These are phyloP conservation scores for Fusarium incarnatum DNA, from an alignment of 2,329 filamentous ascomycete genomes.

Conservation along the genomic window DNA sequence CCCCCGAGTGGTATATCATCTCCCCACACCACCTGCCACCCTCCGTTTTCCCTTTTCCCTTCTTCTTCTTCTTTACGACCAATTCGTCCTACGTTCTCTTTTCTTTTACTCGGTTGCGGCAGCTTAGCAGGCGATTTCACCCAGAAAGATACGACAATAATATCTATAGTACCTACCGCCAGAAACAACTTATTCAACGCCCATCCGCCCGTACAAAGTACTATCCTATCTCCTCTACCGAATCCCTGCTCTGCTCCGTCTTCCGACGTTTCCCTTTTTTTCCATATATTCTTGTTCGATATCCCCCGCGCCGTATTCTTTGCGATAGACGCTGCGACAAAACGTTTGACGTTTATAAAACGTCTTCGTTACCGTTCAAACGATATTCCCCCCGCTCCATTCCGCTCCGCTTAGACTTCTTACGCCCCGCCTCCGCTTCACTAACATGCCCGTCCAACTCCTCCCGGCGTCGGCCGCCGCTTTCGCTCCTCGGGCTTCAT, in stretches of 20 bases:
- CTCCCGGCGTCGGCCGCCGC: constrained; percentile 95
- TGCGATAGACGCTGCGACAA: constrained; percentile 18
- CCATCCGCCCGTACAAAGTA: constrained; percentile 3
- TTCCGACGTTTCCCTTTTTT: constrained; percentile 61
- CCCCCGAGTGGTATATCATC: constrained; percentile 46
- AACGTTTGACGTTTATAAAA: constrained; percentile 19
- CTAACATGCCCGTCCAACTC: constrained; percentile 87
- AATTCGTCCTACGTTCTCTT: constrained; percentile 68
- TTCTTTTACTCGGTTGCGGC: constrained; percentile 67
- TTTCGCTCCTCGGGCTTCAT: constrained; percentile 89
- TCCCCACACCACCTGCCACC: constrained; percentile 54
- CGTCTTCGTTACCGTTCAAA: constrained; percentile 20
- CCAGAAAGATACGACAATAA: constrained; percentile 30
- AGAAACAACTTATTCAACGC: constrained; percentile 1
- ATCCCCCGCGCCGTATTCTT: constrained; percentile 30
- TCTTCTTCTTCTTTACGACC: constrained; percentile 63
- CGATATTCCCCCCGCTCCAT: constrained; percentile 25
- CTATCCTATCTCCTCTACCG: constrained; percentile 15
- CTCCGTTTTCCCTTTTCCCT: constrained; percentile 58
- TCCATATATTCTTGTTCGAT: constrained; percentile 54
- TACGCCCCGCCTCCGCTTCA: constrained; percentile 31
- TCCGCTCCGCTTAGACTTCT: constrained; percentile 22
- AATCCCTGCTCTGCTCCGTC: constrained; percentile 60
- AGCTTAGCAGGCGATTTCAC: constrained; percentile 69
- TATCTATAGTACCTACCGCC: constrained; percentile 17